Evolutionary conservation across 768 basidiomycete species (phyloP).

Genomic region (Auricularia sp.): DNA sequence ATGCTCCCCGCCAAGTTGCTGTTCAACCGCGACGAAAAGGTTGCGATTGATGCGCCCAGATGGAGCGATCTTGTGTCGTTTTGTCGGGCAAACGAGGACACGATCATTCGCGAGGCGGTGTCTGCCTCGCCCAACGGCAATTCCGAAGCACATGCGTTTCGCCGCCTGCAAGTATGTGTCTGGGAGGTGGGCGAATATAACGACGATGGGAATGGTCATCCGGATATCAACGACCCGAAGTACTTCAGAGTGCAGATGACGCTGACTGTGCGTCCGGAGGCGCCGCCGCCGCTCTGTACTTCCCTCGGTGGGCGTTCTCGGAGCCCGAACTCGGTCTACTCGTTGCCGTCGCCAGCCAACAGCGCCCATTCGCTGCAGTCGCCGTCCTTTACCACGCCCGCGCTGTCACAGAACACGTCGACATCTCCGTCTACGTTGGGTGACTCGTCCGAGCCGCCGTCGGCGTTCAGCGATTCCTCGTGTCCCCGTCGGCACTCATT

Average conservation of each 20-base stretch:
- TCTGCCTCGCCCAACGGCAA: no score
- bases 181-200: not conserved
- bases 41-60: slow-evolving; percentile 1
- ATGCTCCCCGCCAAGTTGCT: not conserved
- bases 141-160: not conserved
- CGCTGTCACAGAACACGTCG: not conserved
- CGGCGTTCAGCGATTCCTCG: not conserved
- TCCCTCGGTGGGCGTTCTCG: not conserved
- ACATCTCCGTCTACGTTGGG: not conserved
- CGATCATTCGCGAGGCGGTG: not conserved
- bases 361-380: not conserved
- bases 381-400: not conserved
- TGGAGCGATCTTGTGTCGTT: not conserved
- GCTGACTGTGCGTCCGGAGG: not conserved
- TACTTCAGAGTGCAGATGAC: not conserved
- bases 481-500: not conserved
- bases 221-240: slow-evolving; percentile 1
- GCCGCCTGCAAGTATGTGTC: not conserved
- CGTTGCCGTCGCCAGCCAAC: not conserved
- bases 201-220: not conserved
- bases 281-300: not conserved
- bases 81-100: not conserved
- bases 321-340: not conserved
- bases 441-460: not conserved
- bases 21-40: not conserved